phyloP scores from a whole-genome alignment of 441 rosid genomes.

The Kokia cookei region DNA sequence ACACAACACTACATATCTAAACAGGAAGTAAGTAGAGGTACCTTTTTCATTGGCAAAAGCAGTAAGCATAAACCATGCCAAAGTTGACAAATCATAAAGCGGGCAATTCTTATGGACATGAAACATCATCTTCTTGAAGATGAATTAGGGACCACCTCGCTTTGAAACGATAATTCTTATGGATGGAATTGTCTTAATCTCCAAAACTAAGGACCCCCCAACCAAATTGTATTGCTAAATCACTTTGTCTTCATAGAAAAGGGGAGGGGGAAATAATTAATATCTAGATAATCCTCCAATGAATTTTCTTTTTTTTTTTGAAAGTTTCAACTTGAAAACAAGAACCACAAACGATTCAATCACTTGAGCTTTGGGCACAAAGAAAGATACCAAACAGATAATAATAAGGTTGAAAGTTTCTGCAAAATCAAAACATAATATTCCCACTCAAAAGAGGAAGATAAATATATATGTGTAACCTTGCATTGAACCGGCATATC shows the following conservation, averaged over 20 bases:
- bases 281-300: conserved; percentile 7
- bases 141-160: conserved; percentile 50
- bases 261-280: neutral
- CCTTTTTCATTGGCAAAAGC: conserved; percentile 29
- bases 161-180: conserved; percentile 16
- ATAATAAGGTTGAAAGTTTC: neutral
- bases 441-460: conserved; percentile 7
- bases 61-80: conserved; percentile 43
- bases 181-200: conserved; percentile 37
- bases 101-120: conserved; percentile 32
- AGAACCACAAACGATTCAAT: conserved; percentile 39
- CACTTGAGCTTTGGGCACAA: conserved; percentile 10
- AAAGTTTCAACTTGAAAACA: conserved; percentile 14
- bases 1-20: neutral
- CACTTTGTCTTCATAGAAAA: conserved; percentile 18
- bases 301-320: neutral
- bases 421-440: neutral
- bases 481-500: conserved; percentile 24
- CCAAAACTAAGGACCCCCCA: conserved; percentile 20
- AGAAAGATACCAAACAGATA: neutral
- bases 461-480: conserved; percentile 16
- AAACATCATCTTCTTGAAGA: conserved; percentile 33
- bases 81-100: conserved; percentile 45
- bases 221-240: conserved; percentile 20
- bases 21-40: conserved; percentile 25